Percentiles rank a stretch among this genome's conserved stretches.
These are phyloP conservation scores for Panellus pusillus DNA, from an alignment of 768 basidiomycete genomes.

Conservation along the genomic window DNA sequence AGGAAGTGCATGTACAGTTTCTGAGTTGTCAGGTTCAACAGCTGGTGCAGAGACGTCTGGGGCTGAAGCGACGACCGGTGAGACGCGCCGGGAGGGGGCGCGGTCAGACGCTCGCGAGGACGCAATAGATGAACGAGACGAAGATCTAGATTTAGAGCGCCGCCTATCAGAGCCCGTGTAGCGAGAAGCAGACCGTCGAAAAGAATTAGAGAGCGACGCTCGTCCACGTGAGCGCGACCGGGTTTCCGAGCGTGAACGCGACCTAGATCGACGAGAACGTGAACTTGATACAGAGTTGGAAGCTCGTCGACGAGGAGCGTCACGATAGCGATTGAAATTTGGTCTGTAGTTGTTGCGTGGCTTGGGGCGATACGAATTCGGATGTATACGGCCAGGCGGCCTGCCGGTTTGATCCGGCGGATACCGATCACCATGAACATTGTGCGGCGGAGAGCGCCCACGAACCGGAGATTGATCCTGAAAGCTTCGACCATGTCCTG, in stretches of 20 bases:
- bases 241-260: conserved; percentile 27
- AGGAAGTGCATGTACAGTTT: background rate
- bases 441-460: conserved; percentile 32
- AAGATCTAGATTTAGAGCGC: conserved; percentile 43
- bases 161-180: conserved; percentile 28
- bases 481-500: conserved; percentile 31
- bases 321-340: background rate
- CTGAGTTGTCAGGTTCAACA: background rate
- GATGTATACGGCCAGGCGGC: conserved; percentile 33
- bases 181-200: conserved; percentile 17
- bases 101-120: conserved; percentile 48
- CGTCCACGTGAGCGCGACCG: conserved; percentile 16
- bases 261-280: conserved; percentile 7
- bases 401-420: conserved; percentile 47
- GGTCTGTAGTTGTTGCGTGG: conserved; percentile 4
- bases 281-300: conserved; percentile 12
- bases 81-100: conserved; percentile 25
- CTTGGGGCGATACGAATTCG: conserved; percentile 53
- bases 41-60: background rate
- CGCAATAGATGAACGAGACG: conserved; percentile 59
- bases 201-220: conserved; percentile 1
- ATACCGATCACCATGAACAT: conserved; percentile 47
- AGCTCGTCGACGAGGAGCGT: conserved; percentile 3
- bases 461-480: conserved; percentile 37
- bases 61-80: conserved; percentile 12